phyloP scores from a whole-genome alignment of 2,329 filamentous ascomycete genomes.

The Lasiodiplodia citricola region DNA sequence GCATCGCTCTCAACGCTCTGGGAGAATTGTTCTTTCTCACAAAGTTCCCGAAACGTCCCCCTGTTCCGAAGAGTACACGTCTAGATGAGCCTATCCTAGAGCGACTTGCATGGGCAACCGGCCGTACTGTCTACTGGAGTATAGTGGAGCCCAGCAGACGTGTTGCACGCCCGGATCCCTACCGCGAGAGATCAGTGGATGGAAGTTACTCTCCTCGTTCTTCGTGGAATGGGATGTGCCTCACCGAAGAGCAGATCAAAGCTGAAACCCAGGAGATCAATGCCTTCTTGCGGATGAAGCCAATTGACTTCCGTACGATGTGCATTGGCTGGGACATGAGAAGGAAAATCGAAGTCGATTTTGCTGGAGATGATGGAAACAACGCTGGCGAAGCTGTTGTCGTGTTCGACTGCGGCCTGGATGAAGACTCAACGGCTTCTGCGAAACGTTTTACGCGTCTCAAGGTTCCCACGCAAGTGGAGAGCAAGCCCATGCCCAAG shows the following conservation, averaged over 20 bases:
- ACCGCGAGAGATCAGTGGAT: conserved; percentile 66
- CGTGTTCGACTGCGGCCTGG: conserved; percentile 74
- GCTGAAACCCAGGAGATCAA: conserved; percentile 85
- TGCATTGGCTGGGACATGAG: conserved; percentile 94
- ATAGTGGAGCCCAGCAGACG: conserved; percentile 80
- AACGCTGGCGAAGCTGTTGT: conserved; percentile 78
- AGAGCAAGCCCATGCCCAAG: conserved; percentile 31
- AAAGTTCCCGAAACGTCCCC: conserved; percentile 66
- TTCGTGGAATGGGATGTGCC: conserved; percentile 73
- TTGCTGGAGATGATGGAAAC: conserved; percentile 78
- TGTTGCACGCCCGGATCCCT: conserved; percentile 72
- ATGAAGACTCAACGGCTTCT: conserved; percentile 59
- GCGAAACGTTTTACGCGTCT: conserved; percentile 65
- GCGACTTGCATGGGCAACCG: conserved; percentile 78
- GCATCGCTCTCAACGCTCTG: conserved; percentile 89
- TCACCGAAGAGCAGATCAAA: conserved; percentile 71
- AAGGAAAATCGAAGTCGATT: conserved; percentile 83
- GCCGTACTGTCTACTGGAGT: conserved; percentile 80
- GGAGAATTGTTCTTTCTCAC: conserved; percentile 89
- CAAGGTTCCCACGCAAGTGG: conserved; percentile 46
- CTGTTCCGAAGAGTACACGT: conserved; percentile 54
- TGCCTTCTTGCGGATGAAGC: conserved; percentile 72
- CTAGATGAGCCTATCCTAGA: conserved; percentile 58
- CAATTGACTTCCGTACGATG: conserved; percentile 76
- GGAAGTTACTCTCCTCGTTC: conserved; percentile 82